A percentile compares a stretch with the other conserved stretches of the same genome.
Conservation (phyloP, 352 stramenopile species). For the Pythium aphanidermatum region DNA sequence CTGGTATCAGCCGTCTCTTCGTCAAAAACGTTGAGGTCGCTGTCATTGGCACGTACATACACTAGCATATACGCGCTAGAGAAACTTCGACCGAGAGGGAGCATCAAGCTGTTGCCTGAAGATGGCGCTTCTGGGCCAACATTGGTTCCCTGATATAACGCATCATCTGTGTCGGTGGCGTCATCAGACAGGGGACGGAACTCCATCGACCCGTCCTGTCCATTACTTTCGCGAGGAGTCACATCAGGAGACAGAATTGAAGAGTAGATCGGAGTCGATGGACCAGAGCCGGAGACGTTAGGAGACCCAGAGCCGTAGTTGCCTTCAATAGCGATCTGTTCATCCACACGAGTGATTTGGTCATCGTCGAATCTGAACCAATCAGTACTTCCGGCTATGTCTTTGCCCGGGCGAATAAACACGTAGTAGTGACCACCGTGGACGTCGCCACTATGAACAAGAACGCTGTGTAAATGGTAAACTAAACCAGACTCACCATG, state of each 20-base stretch:
- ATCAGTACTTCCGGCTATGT: constrained; percentile 48
- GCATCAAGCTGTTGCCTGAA: constrained; percentile 31
- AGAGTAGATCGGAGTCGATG: constrained; percentile 47
- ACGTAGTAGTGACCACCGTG: constrained; percentile 88
- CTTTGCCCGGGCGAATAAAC: constrained; percentile 77
- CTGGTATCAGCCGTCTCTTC: constrained; percentile 7
- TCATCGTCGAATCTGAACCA: constrained; percentile 88
- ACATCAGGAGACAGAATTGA: constrained; percentile 44
- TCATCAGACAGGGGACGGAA: constrained; percentile 37
- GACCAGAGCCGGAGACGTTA: constrained; percentile 13
- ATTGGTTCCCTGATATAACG: not conserved
- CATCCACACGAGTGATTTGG: constrained; percentile 70
- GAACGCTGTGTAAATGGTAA: constrained; percentile 81
- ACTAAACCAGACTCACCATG: constrained; percentile 26
- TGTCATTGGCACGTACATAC: constrained; percentile 74
- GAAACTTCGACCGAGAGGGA: constrained; percentile 59
- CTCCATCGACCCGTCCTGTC: constrained; percentile 15
- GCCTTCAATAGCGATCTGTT: constrained; percentile 64
- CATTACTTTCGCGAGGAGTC: constrained; percentile 9
- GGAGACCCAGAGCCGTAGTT: constrained; percentile 55
- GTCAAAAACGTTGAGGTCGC: constrained; percentile 57
- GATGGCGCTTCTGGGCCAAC: not conserved
- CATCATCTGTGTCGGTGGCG: not conserved
- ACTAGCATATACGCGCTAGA: constrained; percentile 88
- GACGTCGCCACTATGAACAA: constrained; percentile 83